Base-by-base conservation (phyloP, 257 asterid species). In the Penstemon newberryi region DNA sequence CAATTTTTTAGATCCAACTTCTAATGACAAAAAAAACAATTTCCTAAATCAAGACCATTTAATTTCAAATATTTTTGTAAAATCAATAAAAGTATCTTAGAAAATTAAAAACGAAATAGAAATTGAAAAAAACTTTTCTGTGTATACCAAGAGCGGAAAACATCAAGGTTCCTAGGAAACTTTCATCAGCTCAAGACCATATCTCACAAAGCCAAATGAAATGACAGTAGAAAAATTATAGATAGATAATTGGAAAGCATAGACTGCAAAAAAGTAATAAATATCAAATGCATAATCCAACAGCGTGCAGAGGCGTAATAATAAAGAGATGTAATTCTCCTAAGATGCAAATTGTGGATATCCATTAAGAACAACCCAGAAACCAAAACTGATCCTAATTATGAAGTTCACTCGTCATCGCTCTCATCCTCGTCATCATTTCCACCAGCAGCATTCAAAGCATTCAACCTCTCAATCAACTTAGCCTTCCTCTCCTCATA, bases 401-500 rank as follows among this genome's bases (percentile, higher is more conserved):
- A 7, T 3, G 51, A 39, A 4, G 19, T 60, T 79, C 65, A 82
- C 70, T 82, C 87, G 6, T 82, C 81, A 36, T 82, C 84, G 33
- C 33, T 25, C 38, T 76, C 84, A 4, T 74, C 79, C 8, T 79
- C 84, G 3, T 82, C 87, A 4, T 70, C 73, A 1, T 13, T 60
- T 8, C 73, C 78, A 49, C 83, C 85, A 50, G 83, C 85, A 49
- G 85, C 63, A 74, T 83, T 83, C 56, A 80, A 78, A 70, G 83
- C 85, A 67, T 83, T 83, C 44, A 83, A 70, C 70, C 88, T 75
- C 78, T 83, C 81, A 0, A 83, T 80, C 69, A 83, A 70, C 61
- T 75, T 83, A 13, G 68, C 60, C 80, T 80, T 83, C 82, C 88
- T 78, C 69, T 83, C 82, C 66, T 83, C 88, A 8, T 83, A 83